Evolutionary conservation across 805 yeast genomes (phyloP).

Genomic region (Yarrowia alimentaria): DNA sequence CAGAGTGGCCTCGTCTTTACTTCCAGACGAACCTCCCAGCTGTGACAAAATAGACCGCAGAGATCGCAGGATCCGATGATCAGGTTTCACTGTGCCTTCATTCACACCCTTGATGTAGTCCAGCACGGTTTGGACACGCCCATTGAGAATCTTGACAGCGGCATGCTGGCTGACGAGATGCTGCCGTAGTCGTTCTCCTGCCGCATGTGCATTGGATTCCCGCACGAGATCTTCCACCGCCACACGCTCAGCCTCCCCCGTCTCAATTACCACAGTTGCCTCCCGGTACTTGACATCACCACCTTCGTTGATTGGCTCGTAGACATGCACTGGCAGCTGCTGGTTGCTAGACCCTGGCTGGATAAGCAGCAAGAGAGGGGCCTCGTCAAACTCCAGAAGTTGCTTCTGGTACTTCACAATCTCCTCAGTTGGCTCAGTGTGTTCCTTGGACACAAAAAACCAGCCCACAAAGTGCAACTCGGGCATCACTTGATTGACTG

Average conservation of each 20-base stretch:
- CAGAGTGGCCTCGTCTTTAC: neutral
- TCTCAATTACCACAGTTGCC: slow-evolving; percentile 33
- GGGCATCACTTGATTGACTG: slow-evolving; percentile 36
- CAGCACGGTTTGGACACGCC: slow-evolving; percentile 40
- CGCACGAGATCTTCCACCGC: slow-evolving; percentile 37
- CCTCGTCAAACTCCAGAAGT: slow-evolving; percentile 30
- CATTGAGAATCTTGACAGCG: slow-evolving; percentile 46
- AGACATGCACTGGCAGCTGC: slow-evolving; percentile 34
- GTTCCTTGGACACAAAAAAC: slow-evolving; percentile 34
- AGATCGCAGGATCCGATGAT: slow-evolving; percentile 18
- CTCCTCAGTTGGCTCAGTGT: slow-evolving; percentile 21
- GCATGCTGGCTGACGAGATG: slow-evolving; percentile 29
- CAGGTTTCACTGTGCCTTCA: neutral
- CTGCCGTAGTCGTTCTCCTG: slow-evolving; percentile 25
- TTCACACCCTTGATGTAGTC: slow-evolving; percentile 35
- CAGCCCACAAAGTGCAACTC: slow-evolving; percentile 40
- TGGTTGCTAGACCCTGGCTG: slow-evolving; percentile 29
- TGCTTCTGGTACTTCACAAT: slow-evolving; percentile 30
- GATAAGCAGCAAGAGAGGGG: slow-evolving; percentile 32
- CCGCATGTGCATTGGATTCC: slow-evolving; percentile 28
- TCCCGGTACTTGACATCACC: slow-evolving; percentile 32
- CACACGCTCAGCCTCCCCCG: slow-evolving; percentile 38
- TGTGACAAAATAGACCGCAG: slow-evolving; percentile 11
- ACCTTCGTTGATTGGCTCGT: slow-evolving; percentile 30
- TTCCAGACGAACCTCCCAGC: slow-evolving; percentile 12